Base-by-base conservation (phyloP, 2,329 filamentous ascomycete species). In the Dothistroma septosporum region DNA sequence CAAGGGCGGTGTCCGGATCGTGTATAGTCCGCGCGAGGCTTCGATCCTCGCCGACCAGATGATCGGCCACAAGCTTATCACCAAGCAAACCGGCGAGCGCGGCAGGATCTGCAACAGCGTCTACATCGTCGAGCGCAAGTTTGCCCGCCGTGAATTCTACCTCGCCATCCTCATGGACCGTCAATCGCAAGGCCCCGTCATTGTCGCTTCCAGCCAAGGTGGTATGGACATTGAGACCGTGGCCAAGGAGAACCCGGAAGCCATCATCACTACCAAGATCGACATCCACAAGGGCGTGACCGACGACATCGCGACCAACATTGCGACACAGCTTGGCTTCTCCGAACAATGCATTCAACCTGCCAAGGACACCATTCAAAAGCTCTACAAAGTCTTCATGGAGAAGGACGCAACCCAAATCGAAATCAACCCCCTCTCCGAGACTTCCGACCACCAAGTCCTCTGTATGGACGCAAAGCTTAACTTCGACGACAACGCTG, bases 391-490 rank as follows among this genome's bases (percentile, higher is more conserved):
- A 83, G 90, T 97, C 80, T 99, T 99, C 85, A 87, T 89, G 82
- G 94, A 99, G 83, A 95, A 91, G 82, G 94, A 99, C 79, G 91
- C 93, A 61, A 99, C 94, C 64, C 94, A 99, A 83, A 97, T 99
- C 75, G 94, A 99, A 83, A 99, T 99, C 83, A 99, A 99, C 85
- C 94, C 94, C 65, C 87, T 99, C 53, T 96, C 92, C 58, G 94
- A 99, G 85, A 99, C 94, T 65, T 95, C 90, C 57, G 94, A 99
- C 80, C 93, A 97, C 85, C 85, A 96, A 82, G 94, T 99, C 59
- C 85, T 99, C 74, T 95, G 92, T 81, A 99, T 99, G 94, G 94
- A 99, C 77, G 94, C 94, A 79, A 99, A 99, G 84, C 91, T 99
- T 73, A 89, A 87, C 74, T 99, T 99, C 77, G 94, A 99, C 77